These are phyloP conservation scores for Kandelia obovata DNA, from an alignment of 345 rosid genomes.

Conservation along the genomic window DNA sequence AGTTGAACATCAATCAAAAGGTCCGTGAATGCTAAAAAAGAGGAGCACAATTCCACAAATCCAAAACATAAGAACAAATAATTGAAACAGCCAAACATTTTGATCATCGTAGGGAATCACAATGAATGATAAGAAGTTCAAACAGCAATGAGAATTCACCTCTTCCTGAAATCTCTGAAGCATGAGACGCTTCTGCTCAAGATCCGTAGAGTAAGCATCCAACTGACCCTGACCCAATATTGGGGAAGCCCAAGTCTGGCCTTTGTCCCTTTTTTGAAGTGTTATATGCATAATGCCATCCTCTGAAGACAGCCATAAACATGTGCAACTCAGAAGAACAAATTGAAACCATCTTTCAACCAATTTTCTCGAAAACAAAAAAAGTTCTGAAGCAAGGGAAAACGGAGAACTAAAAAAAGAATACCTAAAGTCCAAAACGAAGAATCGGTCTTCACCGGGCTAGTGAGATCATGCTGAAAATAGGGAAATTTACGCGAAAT, in stretches of 20 bases:
- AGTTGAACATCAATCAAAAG: not conserved
- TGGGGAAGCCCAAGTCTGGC: constrained; percentile 88
- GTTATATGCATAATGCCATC: constrained; percentile 82
- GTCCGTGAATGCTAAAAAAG: too few relatives aligned
- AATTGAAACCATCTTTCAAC: not conserved
- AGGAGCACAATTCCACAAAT: too few relatives aligned
- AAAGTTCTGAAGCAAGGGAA: too few relatives aligned
- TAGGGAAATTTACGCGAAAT: not conserved
- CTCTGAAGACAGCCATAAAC: constrained; percentile 39
- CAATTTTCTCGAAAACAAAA: not conserved
- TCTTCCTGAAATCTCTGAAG: constrained; percentile 95
- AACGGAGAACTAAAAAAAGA: not conserved
- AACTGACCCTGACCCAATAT: constrained; percentile 74
- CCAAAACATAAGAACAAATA: too few relatives aligned
- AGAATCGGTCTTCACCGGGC: constrained; percentile 80
- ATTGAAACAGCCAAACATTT: not conserved
- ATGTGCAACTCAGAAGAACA: not conserved
- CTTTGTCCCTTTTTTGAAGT: constrained; percentile 84
- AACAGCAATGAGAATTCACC: constrained; percentile 33
- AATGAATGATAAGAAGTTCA: not conserved
- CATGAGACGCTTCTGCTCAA: constrained; percentile 90
- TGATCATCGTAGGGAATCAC: not conserved
- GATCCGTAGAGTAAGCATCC: constrained; percentile 62
- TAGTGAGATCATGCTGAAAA: constrained; percentile 64
- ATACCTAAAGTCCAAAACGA: constrained; percentile 91